phyloP scores from a whole-genome alignment of 2,329 filamentous ascomycete genomes.

The Alternaria longipes region DNA sequence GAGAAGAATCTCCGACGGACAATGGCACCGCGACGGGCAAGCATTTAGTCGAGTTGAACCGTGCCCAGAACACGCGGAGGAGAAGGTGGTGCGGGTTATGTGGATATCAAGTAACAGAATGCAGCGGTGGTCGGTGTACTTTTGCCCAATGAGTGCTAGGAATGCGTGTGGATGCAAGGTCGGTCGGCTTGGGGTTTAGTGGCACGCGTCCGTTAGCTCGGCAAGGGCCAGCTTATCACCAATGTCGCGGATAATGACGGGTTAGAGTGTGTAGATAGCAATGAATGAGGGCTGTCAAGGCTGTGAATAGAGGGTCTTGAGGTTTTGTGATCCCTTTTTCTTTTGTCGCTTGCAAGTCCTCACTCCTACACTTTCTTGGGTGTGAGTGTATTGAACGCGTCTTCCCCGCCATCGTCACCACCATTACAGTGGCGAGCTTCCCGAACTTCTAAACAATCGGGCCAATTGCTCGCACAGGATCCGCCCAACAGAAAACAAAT shows the following conservation, averaged over 20 bases:
- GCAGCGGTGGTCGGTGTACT: slow-evolving; percentile 20
- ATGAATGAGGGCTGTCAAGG: slow-evolving; percentile 9
- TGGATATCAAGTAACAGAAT: slow-evolving; percentile 32
- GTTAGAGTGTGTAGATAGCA: slow-evolving; percentile 12
- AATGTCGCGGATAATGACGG: slow-evolving; percentile 27
- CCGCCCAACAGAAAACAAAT: not conserved
- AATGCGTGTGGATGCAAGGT: slow-evolving; percentile 25
- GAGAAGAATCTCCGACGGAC: slow-evolving; percentile 61
- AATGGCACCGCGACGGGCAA: slow-evolving; percentile 58
- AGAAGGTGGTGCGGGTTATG: slow-evolving; percentile 3
- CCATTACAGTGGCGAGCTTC: slow-evolving; percentile 4
- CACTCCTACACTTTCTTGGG: not conserved
- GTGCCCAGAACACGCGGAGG: slow-evolving; percentile 19
- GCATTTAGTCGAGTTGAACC: slow-evolving; percentile 13
- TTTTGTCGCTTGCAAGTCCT: slow-evolving; percentile 3
- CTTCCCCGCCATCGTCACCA: slow-evolving; percentile 5
- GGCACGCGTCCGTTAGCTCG: slow-evolving; percentile 17
- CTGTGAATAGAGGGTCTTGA: slow-evolving; percentile 5
- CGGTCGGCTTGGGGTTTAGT: slow-evolving; percentile 23
- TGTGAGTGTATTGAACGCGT: slow-evolving; percentile 2
- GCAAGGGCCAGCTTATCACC: slow-evolving; percentile 23
- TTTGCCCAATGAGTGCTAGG: slow-evolving; percentile 27
- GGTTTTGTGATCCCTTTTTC: slow-evolving; percentile 12
- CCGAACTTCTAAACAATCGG: slow-evolving; percentile 1
- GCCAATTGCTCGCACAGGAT: slow-evolving; percentile 4